Evolutionary conservation across 202 grass and related monocot species (phyloP), one percentile per base, ranked within the genome.

Genomic region (Bolboschoenoplectus hybrid): DNA sequence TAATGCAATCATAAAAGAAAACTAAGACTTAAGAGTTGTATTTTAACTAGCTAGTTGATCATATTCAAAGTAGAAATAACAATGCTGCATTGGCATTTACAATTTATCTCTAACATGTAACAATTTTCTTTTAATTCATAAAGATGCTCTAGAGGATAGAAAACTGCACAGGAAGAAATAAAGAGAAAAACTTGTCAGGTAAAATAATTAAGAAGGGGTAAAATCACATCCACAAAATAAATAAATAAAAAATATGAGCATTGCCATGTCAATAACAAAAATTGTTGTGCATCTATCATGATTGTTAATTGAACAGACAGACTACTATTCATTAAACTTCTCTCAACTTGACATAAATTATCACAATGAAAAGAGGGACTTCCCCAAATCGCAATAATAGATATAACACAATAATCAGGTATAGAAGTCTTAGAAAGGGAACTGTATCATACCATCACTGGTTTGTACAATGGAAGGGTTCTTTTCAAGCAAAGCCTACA

Each of bases 401-500:
- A 55, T 45, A 57, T 34, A 66, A 50, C 16, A 17, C 51, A 78
- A 56, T 69, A 82, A 41, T 36, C 51, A 83, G 47, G 40, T 51
- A 32, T 50, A 77, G 43, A 78, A 88, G 32, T 35, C 38, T 20
- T 36, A 5, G 14, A 17, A 69, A 68, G 17, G 19, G 68, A 79
- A 35, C 8, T 7, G 41, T 78, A 85, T 81, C 81, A 87, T 90
- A 90, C 89, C 89, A 67, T 84, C 63, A 87, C 47, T 57, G n/a
- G 11, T 44, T 66, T 87, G 89, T 84, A 66, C 14, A 81, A 86
- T 66, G 71, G 67, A 84, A 74, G 89, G 86, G 72, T 95, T 95
- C 81, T 81, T 88, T 80, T 98, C 90, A 84, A 94, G 85, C 85
- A 98, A 87, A 89, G 93, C 89, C 96, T 98, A 83, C 34, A 85